Percentiles rank a stretch among this genome's conserved stretches.
Conservation (phyloP, 2,329 filamentous ascomycete species). For the Penicillium corylophilum region DNA sequence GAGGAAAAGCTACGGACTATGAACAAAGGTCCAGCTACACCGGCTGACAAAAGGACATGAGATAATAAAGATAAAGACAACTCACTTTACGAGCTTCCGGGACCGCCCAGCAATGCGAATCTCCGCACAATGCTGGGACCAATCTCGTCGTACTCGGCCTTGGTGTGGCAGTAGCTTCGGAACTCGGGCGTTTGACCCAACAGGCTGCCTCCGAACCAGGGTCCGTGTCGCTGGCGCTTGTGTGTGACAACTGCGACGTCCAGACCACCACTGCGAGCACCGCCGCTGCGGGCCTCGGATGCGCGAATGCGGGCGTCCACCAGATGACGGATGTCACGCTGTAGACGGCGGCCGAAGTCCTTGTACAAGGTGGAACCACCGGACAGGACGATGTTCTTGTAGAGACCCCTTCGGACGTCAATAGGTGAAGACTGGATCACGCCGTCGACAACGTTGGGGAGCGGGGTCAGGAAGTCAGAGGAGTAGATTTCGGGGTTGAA, state of each 20-base stretch:
- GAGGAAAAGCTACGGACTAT: constrained; percentile 27
- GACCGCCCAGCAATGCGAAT: constrained; percentile 90
- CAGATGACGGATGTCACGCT: constrained; percentile 94
- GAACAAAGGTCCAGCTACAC: constrained; percentile 30
- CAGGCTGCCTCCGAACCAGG: constrained; percentile 97
- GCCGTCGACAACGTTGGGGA: constrained; percentile 89
- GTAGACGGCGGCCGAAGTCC: constrained; percentile 92
- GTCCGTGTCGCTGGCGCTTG: constrained; percentile 94
- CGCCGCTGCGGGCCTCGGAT: constrained; percentile 86
- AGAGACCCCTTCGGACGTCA: constrained; percentile 91
- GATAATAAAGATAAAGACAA: constrained; percentile 10
- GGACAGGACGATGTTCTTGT: constrained; percentile 99
- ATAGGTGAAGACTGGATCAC: constrained; percentile 98
- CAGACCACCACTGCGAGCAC: constrained; percentile 87
- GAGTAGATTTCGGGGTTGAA: constrained; percentile 99
- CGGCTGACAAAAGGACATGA: constrained; percentile 23
- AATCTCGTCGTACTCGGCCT: constrained; percentile 87
- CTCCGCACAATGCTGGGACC: constrained; percentile 92
- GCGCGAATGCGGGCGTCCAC: constrained; percentile 91
- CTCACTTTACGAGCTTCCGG: constrained; percentile 57
- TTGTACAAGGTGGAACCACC: constrained; percentile 98
- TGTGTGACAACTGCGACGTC: constrained; percentile 97
- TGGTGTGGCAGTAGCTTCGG: constrained; percentile 96
- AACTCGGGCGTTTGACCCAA: constrained; percentile 97
- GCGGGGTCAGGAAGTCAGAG: constrained; percentile 93